Base-by-base conservation (phyloP, 257 asterid genomes). In the Solanum chiquidenum region DNA sequence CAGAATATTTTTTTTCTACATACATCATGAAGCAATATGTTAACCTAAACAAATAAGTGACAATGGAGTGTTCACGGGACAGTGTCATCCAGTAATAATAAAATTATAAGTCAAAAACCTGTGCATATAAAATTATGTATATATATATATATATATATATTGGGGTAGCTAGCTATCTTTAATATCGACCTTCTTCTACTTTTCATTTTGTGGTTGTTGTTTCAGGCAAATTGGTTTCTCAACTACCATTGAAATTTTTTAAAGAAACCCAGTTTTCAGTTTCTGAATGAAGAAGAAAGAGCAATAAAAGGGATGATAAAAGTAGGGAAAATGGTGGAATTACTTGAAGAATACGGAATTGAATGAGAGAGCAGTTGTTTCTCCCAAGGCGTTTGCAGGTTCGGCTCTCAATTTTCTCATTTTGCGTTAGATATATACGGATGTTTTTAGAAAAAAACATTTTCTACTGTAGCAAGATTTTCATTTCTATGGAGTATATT, bases 241-340 rank as follows among this genome's bases (percentile, higher is more conserved):
- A 44, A 64, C 79, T 60, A 64, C 62, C 40, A 79, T 79, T 44
- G 64, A 14, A 25, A 79, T 44, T 13, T 79, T 79, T 79, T 64
- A 79, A 46, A 38, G 55, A 12, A 4, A 6, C 52, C 3, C 14
- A 12, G 29, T 5, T 33, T 55, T 34, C 12, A 87, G 83, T 69
- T 83, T 16, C 85, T 5, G 68, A 31, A 23, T 71, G 83, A 46
- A 46, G 33, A 60, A 83, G 68, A 21, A 21, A 60, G 12, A 49
- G 55, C 55, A 46, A 46, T 46, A 44, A 85, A 1, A 64, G 71
- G 89, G 91, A 96, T 96, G 99, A 93, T 96, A 14, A 92, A 92
- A 86, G 89, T 96, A 1, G 96, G 98, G 83, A 93, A 88, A 86
- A 93, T 96, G 95, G 94, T 93, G 86, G 96, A 89, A 88, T 80